Evolutionary conservation across 495 filamentous ascomycete genomes (phyloP).

Genomic region (Lasiosphaeris hirsuta): DNA sequence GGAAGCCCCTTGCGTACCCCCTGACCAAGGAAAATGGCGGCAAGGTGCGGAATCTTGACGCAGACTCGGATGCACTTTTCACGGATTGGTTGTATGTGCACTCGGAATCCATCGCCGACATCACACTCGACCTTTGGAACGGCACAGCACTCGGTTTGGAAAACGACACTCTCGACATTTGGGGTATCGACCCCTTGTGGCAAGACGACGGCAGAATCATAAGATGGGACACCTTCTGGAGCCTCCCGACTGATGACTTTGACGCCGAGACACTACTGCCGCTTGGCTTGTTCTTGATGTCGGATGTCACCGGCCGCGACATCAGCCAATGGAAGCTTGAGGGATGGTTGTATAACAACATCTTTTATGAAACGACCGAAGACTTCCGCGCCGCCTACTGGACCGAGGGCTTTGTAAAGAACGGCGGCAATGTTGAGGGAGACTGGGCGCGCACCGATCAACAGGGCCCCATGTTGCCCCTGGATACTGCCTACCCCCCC

Average conservation of each 20-base stretch:
- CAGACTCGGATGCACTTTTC: constrained; percentile 27
- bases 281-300: constrained; percentile 38
- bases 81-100: constrained; percentile 30
- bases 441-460: constrained; percentile 41
- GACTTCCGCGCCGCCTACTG: constrained; percentile 44
- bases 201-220: constrained; percentile 42
- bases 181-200: constrained; percentile 39
- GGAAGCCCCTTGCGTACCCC: constrained; percentile 38
- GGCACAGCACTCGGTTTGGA: constrained; percentile 26
- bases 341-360: constrained; percentile 49
- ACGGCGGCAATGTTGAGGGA: constrained; percentile 41
- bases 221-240: constrained; percentile 43
- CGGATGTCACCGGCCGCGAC: constrained; percentile 48
- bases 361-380: constrained; percentile 44
- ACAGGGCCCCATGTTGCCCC: constrained; percentile 28
- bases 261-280: constrained; percentile 41
- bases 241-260: constrained; percentile 29
- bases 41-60: constrained; percentile 40
- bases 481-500: constrained; percentile 39
- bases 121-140: constrained; percentile 33
- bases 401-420: constrained; percentile 41
- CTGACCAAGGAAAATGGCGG: constrained; percentile 40
- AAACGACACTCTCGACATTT: constrained; percentile 39
- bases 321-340: constrained; percentile 43
- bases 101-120: constrained; percentile 25